Percentiles rank a stretch among this genome's conserved stretches.
Conservation (phyloP, 2,329 filamentous ascomycete genomes). For the Emergomyces africanus region DNA sequence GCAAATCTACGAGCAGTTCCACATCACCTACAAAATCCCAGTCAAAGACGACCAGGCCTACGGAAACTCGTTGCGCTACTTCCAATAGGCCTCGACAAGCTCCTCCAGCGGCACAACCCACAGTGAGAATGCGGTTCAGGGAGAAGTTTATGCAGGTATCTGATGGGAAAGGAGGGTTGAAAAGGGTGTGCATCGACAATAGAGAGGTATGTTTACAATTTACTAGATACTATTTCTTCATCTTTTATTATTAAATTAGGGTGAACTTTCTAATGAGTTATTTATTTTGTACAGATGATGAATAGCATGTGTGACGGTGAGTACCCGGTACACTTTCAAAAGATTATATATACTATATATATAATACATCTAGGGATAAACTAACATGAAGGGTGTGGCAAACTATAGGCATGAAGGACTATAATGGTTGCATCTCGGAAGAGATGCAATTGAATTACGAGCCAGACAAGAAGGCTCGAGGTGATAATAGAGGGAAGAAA, state of each 20-base stretch:
- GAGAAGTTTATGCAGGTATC: not conserved
- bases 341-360: too few relatives aligned
- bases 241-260: not conserved
- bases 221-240: not conserved
- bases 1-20: not conserved
- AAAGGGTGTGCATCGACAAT: not conserved
- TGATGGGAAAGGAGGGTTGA: not conserved
- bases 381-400: not conserved
- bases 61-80: not conserved
- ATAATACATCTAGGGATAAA: not conserved
- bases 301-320: not conserved
- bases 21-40: not conserved
- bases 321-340: not conserved
- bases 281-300: not conserved
- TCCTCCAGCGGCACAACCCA: too few relatives aligned
- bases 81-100: not conserved
- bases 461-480: not conserved
- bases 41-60: not conserved
- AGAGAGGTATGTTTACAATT: not conserved
- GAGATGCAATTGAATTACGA: not conserved
- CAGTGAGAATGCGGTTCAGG: not conserved
- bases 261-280: not conserved
- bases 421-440: not conserved
- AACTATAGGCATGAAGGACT: not conserved
- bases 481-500: not conserved